Evolutionary conservation across 495 filamentous ascomycete species (phyloP), one percentile per base, ranked within the genome.

Genomic region (Penicillium egyptiacum): DNA sequence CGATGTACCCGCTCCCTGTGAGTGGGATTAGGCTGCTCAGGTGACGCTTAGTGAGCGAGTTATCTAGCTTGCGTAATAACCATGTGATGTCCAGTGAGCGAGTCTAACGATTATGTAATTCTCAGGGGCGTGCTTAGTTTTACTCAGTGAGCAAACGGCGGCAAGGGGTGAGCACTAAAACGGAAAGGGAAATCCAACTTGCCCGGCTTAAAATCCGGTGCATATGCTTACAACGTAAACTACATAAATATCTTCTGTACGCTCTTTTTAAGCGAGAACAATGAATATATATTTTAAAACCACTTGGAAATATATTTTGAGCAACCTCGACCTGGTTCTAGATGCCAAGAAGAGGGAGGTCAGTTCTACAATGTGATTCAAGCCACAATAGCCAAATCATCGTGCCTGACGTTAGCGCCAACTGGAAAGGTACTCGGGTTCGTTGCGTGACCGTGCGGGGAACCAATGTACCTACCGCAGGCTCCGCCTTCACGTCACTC

Each of bases 401-500:
- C 46, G 56, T 63, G 60, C 60, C 56, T 59, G 60, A 59, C 56
- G 48, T 57, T 63, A 59, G 60, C 47, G 47, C 48, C 48, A 19
- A 44, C 28, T 25, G 16, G 26, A 28, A 28, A 28, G 26, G 41
- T 44, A 54, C 53, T 56, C 40, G 19, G n/a, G 10, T 37, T 30
- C 3, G 31, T 40, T 47, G 42, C 31, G 53, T 40, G 33, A 22
- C 45, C 45, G 49, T 64, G 61, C 61, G 59, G 60, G 50, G 60
- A 42, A 55, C 53, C 42, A 35, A 51, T 55, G 67, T 33, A 33
- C 23, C 23, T 64, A 64, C 52, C 55, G 56, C 31, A 42, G 54
- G 56, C 53, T 64, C 54, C 25, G 51, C 58, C 58, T 60, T 55
- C 56, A 62, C 65, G 61, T 68, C 65, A 65, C 50, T 48, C 55